Percentiles rank a stretch among this genome's conserved stretches.
Conservation (phyloP, 2,329 filamentous ascomycete genomes). For the Botrytis medusae region DNA sequence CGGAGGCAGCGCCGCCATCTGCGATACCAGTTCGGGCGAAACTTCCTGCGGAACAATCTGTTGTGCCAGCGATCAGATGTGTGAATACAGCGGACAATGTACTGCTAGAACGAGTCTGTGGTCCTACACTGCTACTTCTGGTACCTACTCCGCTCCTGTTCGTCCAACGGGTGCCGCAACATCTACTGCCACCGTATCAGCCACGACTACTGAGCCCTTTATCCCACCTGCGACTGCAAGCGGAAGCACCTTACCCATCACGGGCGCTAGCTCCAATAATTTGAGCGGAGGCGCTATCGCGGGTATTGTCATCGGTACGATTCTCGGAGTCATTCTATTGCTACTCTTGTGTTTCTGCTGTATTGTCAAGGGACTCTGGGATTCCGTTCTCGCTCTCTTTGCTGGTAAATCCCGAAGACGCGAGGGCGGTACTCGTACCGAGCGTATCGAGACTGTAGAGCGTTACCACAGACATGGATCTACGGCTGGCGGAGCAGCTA, state of each 20-base stretch:
- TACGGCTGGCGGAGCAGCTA: conserved; percentile 23
- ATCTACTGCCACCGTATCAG: conserved; percentile 55
- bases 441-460: conserved; percentile 61
- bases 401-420: conserved; percentile 51
- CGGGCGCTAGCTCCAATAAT: conserved; percentile 31
- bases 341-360: conserved; percentile 74
- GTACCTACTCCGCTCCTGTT: conserved; percentile 44
- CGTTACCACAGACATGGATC: conserved; percentile 55
- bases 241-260: conserved; percentile 39
- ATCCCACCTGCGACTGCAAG: conserved; percentile 54
- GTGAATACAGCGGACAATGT: conserved; percentile 44
- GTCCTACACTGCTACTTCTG: conserved; percentile 42
- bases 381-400: conserved; percentile 58
- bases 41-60: conserved; percentile 67
- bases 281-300: conserved; percentile 75
- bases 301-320: conserved; percentile 74
- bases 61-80: conserved; percentile 70
- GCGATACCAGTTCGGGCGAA: conserved; percentile 54
- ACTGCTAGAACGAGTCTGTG: conserved; percentile 26
- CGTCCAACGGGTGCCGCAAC: conserved; percentile 53
- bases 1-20: conserved; percentile 45
- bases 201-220: conserved; percentile 49
- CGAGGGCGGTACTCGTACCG: conserved; percentile 41
- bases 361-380: conserved; percentile 62
- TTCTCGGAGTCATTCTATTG: conserved; percentile 66